Percentiles rank a stretch among this genome's conserved stretches.
These are phyloP conservation scores for Boletus coccyginus DNA, from an alignment of 768 basidiomycete genomes.

Conservation along the genomic window DNA sequence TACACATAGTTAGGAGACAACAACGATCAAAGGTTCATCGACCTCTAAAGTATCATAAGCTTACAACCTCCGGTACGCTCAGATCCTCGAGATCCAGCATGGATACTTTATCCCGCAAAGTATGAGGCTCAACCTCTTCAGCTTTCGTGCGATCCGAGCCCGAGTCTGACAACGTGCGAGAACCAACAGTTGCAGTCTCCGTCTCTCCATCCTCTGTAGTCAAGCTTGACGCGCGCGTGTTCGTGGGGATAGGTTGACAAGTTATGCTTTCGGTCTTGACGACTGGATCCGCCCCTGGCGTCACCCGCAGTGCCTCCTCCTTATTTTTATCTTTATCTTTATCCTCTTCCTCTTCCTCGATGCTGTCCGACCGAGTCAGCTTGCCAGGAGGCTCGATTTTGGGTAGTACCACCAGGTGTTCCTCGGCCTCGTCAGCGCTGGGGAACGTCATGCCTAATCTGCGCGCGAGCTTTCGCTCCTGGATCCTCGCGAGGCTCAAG, in stretches of 20 bases:
- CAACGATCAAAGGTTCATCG: not conserved
- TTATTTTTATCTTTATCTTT: conserved; percentile 18
- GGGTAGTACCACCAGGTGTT: conserved; percentile 16
- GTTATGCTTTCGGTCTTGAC: not conserved
- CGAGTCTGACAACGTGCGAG: conserved; percentile 27
- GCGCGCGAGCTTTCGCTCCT: conserved; percentile 32
- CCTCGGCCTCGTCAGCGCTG: conserved; percentile 4
- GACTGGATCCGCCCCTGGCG: not conserved
- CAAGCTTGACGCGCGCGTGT: not conserved
- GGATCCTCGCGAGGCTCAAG: conserved; percentile 29
- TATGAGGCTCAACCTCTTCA: conserved; percentile 24
- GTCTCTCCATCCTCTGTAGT: conserved; percentile 18
- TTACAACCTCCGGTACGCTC: conserved; percentile 14
- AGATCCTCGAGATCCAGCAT: conserved; percentile 28
- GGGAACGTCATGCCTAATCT: conserved; percentile 29
- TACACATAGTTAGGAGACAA: conserved; percentile 24
- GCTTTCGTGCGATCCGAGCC: conserved; percentile 27
- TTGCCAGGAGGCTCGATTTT: conserved; percentile 23
- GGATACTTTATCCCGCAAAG: conserved; percentile 27
- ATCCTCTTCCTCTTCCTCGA: conserved; percentile 30
- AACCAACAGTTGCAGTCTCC: conserved; percentile 21
- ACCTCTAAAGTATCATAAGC: conserved; percentile 1
- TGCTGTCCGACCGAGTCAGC: conserved; percentile 31
- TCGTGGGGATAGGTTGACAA: conserved; percentile 3
- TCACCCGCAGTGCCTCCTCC: conserved; percentile 5